These are phyloP conservation scores for Udeniomyces megalosporus DNA, from an alignment of 768 basidiomycete species.

Conservation along the genomic window DNA sequence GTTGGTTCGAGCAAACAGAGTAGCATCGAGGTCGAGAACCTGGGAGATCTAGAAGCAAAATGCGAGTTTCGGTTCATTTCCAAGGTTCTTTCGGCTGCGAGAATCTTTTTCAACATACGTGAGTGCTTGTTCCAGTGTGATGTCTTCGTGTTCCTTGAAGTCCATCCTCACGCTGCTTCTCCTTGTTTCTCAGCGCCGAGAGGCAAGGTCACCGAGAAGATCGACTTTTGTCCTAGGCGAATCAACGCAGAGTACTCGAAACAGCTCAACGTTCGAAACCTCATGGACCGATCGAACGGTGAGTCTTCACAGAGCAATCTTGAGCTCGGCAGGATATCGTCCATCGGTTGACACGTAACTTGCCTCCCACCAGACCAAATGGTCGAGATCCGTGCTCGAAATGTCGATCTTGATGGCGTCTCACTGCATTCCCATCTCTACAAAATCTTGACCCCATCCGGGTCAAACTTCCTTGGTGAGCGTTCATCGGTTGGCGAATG, in stretches of 20 bases:
- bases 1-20: constrained; percentile 22
- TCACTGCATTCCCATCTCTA: constrained; percentile 28
- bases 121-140: too few relatives aligned
- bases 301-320: too few relatives aligned
- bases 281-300: constrained; percentile 25
- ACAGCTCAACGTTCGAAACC: constrained; percentile 26
- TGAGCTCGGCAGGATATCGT: too few relatives aligned
- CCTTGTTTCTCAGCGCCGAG: constrained; percentile 9
- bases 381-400: constrained; percentile 23
- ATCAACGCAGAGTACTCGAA: constrained; percentile 28
- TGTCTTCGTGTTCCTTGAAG: too few relatives aligned
- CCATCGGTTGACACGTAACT: too few relatives aligned
- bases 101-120: constrained; percentile 25
- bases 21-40: constrained; percentile 22
- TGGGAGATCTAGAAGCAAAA: constrained; percentile 22
- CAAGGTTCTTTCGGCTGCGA: constrained; percentile 25
- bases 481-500: neutral
- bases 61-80: constrained; percentile 27
- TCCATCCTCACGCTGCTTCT: too few relatives aligned
- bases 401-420: constrained; percentile 26
- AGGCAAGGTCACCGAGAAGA: constrained; percentile 22
- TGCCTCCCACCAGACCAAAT: constrained; percentile 23
- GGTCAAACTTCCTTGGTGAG: constrained; percentile 24
- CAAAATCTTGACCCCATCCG: constrained; percentile 27
- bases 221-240: constrained; percentile 29